Conservation (phyloP, 768 basidiomycete species). For the Termitomyces sp. region DNA sequence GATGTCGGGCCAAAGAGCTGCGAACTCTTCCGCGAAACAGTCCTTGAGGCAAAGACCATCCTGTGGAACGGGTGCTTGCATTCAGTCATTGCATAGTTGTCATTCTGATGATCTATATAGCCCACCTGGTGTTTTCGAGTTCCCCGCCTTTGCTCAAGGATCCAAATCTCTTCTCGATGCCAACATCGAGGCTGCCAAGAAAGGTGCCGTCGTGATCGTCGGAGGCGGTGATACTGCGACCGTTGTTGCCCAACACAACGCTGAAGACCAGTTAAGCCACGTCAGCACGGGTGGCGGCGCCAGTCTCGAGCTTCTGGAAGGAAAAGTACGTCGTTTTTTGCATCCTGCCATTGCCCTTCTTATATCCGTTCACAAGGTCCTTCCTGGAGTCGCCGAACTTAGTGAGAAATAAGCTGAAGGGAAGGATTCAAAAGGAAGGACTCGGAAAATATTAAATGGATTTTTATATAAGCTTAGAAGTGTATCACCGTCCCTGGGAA, state of each 20-base stretch:
- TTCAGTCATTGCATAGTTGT: not conserved
- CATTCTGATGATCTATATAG: constrained; percentile 34
- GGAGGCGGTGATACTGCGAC: constrained; percentile 98
- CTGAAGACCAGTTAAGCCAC: constrained; percentile 90
- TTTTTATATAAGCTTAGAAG: not conserved
- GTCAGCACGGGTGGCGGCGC: constrained; percentile 96
- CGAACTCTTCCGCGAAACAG: constrained; percentile 74
- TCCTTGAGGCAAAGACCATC: constrained; percentile 89
- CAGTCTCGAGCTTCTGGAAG: constrained; percentile 93
- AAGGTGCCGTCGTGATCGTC: constrained; percentile 89
- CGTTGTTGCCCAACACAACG: constrained; percentile 79
- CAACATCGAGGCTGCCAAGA: constrained; percentile 79
- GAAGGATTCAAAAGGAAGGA: not conserved
- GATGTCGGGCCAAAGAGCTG: constrained; percentile 86
- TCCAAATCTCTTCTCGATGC: constrained; percentile 84
- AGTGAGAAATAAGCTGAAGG: constrained; percentile 61
- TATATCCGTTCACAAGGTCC: constrained; percentile 40
- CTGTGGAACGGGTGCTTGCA: constrained; percentile 86
- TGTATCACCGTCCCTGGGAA: constrained; percentile 6
- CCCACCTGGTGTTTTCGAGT: constrained; percentile 97
- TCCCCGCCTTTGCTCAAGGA: constrained; percentile 84
- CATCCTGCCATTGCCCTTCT: not conserved
- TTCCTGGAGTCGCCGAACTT: constrained; percentile 90
- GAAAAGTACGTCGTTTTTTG: constrained; percentile 65
- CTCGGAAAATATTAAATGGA: not conserved